These are phyloP conservation scores for Trematosphaeria pertusa DNA, from an alignment of 2,329 filamentous ascomycete genomes.

Conservation along the genomic window DNA sequence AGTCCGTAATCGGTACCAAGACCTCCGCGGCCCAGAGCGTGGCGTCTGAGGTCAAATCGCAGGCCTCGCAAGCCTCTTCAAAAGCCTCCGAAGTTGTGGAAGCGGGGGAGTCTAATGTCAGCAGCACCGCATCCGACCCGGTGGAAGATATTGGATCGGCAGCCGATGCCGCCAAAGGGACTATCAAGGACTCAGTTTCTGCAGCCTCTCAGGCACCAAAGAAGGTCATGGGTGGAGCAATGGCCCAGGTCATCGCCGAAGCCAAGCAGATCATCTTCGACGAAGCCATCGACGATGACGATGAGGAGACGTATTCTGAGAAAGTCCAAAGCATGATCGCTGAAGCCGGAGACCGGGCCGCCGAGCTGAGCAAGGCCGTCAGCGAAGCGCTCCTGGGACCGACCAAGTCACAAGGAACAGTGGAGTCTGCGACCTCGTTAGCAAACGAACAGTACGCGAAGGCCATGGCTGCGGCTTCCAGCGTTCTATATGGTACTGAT, in stretches of 20 bases:
- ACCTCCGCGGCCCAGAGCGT: conserved; percentile 19
- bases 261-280: conserved; percentile 56
- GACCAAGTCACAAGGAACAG: conserved; percentile 54
- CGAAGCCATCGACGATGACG: conserved; percentile 58
- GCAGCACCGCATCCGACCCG: conserved; percentile 21
- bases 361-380: conserved; percentile 62
- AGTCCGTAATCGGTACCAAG: conserved; percentile 22
- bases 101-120: conserved; percentile 12
- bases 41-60: conserved; percentile 18
- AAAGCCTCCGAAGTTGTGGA: conserved; percentile 31
- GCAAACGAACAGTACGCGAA: conserved; percentile 64
- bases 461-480: conserved; percentile 64
- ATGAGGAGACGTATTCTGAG: conserved; percentile 56
- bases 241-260: conserved; percentile 59
- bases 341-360: conserved; percentile 60
- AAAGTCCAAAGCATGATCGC: conserved; percentile 60
- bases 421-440: conserved; percentile 60
- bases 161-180: conserved; percentile 27
- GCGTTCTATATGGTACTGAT: conserved; percentile 60
- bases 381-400: conserved; percentile 61
- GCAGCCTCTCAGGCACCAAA: conserved; percentile 44
- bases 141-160: conserved; percentile 25
- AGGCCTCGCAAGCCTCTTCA: conserved; percentile 27
- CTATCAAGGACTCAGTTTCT: conserved; percentile 30
- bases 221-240: conserved; percentile 63